Conservation (phyloP, 1,139 yeast genomes). For the Saccharomycopsis hybrid region DNA sequence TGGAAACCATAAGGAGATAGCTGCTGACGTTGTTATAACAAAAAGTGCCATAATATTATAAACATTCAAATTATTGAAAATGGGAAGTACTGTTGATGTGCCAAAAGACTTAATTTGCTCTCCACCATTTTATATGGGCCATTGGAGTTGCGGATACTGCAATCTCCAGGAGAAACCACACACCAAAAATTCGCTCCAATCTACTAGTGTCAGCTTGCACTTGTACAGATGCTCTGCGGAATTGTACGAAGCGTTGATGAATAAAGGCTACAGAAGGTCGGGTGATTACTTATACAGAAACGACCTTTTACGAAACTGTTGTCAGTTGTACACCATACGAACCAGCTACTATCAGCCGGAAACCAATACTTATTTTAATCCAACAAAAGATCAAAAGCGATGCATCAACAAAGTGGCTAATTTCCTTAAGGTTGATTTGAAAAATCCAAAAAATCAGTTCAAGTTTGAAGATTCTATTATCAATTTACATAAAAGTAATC, state of each 20-base stretch:
- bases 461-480: constrained; percentile 16
- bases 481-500: constrained; percentile 2
- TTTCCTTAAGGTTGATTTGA: constrained; percentile 28
- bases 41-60: too few species aligned
- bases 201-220: constrained; percentile 44
- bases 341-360: constrained; percentile 33
- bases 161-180: constrained; percentile 37
- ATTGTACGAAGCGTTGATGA: constrained; percentile 58
- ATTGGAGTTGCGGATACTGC: constrained; percentile 58
- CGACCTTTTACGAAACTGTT: constrained; percentile 67
- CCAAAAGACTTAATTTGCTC: constrained; percentile 1
- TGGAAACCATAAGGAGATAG: too few species aligned
- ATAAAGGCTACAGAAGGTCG: constrained; percentile 73
- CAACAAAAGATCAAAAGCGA: constrained; percentile 63
- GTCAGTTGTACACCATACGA: constrained; percentile 77
- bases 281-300: constrained; percentile 71
- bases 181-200: constrained; percentile 32
- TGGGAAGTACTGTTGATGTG: too few species aligned
- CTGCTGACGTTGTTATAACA: too few species aligned
- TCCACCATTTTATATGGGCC: constrained; percentile 1
- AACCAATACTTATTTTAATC: constrained; percentile 31
- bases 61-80: too few species aligned
- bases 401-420: constrained; percentile 56
- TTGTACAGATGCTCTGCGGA: constrained; percentile 41
- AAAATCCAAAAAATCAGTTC: constrained; percentile 23